Base-by-base conservation (phyloP, 2,329 filamentous ascomycete species). In the Ophiostoma perfectum region DNA sequence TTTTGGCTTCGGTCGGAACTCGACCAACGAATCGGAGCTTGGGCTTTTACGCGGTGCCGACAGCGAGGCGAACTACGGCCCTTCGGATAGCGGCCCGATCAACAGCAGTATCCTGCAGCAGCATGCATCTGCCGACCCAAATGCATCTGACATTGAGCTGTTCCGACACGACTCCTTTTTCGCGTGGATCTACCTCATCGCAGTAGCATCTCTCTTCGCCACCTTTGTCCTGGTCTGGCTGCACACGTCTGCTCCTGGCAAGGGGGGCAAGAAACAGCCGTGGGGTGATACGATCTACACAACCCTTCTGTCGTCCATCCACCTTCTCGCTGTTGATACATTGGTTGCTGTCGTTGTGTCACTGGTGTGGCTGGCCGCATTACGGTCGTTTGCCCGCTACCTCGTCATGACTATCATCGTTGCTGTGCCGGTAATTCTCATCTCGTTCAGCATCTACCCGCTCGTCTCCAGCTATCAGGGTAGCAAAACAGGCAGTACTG, bases 231-330 rank as follows among this genome's bases (percentile, higher is more conserved):
- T 99, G 14, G 90, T 97, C 38, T 96, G 91, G 82, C 83, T 99
- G 55, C 92, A 98, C 76, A 98, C 94, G 1, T 87, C 90, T 5
- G 81, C 81, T n/a, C 69, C 70, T 14, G 47, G 60, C 12, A 39
- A 39, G 14, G 67, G 64, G 38, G 68, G 69, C 67, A 83, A 83
- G 67, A 90, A 90, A 75, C 84, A 85, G 70, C 89, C 90, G 0
- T 85, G 96, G 68, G 94, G 93, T 14, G 95, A 99, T 77, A 97
- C 94, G 1, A 92, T 99, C 69, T 99, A 99, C 78, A 92, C 90
- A 14, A 93, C 92, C 4, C 80, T 99, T 47, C 89, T 91, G 73
- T 88, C 88, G 66, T 97, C 93, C 0, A 95, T 96, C 75, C 89
- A 95, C 75, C 89, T 98, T 72, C 87, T 99, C 58, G 91, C 92